Evolutionary conservation across 1,284 basidiomycete genomes (phyloP).

Genomic region (Xerocomus nothofagi): DNA sequence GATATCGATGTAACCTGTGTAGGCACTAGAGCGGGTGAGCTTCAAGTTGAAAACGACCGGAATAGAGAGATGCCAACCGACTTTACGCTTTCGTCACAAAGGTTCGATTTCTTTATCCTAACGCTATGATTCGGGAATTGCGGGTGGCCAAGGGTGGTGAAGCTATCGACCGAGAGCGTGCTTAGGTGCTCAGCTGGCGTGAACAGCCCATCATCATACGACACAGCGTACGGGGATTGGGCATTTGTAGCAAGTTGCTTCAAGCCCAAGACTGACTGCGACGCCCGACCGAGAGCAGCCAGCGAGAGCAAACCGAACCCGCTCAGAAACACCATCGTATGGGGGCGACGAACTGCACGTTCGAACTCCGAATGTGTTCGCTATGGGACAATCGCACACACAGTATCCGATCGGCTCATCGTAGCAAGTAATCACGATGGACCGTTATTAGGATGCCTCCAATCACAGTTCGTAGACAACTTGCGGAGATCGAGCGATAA

Average conservation of each 20-base stretch:
- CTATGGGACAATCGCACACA: too few relatives aligned
- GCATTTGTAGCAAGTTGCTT: neutral
- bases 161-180: conserved; percentile 43
- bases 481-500: too few relatives aligned
- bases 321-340: conserved; percentile 12
- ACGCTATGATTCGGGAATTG: conserved; percentile 53
- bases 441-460: too few relatives aligned
- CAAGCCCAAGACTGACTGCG: conserved; percentile 19
- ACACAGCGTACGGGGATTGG: conserved; percentile 3
- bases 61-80: conserved; percentile 48
- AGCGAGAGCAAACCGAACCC: conserved; percentile 19
- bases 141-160: conserved; percentile 52
- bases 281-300: conserved; percentile 14
- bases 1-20: conserved; percentile 66
- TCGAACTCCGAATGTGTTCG: too few relatives aligned
- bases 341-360: neutral
- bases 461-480: too few relatives aligned
- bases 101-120: conserved; percentile 48
- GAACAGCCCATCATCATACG: conserved; percentile 31
- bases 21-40: conserved; percentile 46
- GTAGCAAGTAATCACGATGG: too few relatives aligned
- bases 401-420: too few relatives aligned
- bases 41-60: conserved; percentile 36
- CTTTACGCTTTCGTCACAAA: conserved; percentile 33
- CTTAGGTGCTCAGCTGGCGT: conserved; percentile 35